Evolutionary conservation across 2,329 filamentous ascomycete genomes (phyloP).

Genomic region (Diaporthe vexans): DNA sequence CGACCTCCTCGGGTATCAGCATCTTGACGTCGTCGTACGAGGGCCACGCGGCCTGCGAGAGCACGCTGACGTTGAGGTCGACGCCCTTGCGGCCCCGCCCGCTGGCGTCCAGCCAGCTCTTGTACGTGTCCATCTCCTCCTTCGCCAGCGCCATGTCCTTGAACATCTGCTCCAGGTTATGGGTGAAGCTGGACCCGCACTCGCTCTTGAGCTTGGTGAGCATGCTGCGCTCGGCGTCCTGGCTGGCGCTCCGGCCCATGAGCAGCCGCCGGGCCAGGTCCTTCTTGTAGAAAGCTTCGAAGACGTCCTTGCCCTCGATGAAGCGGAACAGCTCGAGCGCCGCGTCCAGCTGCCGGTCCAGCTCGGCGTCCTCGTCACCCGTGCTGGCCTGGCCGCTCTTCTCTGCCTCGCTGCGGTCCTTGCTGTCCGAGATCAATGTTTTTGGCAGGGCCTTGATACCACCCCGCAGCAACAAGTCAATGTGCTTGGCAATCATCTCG

Average conservation of each 20-base stretch:
- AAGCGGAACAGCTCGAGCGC: constrained; percentile 96
- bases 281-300: constrained; percentile 99
- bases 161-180: constrained; percentile 99
- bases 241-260: constrained; percentile 92
- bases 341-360: constrained; percentile 92
- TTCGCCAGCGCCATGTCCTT: constrained; percentile 95
- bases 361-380: constrained; percentile 90
- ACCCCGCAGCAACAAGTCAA: constrained; percentile 89
- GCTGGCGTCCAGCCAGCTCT: constrained; percentile 70
- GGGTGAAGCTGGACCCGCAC: constrained; percentile 93
- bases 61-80: constrained; percentile 87
- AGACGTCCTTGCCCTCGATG: constrained; percentile 96
- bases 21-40: constrained; percentile 83
- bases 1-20: constrained; percentile 79
- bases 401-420: constrained; percentile 70
- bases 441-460: constrained; percentile 87
- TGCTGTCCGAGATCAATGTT: constrained; percentile 73
- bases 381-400: constrained; percentile 75
- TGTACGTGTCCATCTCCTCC: constrained; percentile 94
- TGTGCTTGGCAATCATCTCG: constrained; percentile 98
- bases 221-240: constrained; percentile 97
- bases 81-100: constrained; percentile 64
- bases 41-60: constrained; percentile 95
- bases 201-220: constrained; percentile 90
- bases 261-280: constrained; percentile 91